These are phyloP conservation scores for Decorospora gaudefroyi DNA, from an alignment of 2,329 filamentous ascomycete species.

Conservation along the genomic window DNA sequence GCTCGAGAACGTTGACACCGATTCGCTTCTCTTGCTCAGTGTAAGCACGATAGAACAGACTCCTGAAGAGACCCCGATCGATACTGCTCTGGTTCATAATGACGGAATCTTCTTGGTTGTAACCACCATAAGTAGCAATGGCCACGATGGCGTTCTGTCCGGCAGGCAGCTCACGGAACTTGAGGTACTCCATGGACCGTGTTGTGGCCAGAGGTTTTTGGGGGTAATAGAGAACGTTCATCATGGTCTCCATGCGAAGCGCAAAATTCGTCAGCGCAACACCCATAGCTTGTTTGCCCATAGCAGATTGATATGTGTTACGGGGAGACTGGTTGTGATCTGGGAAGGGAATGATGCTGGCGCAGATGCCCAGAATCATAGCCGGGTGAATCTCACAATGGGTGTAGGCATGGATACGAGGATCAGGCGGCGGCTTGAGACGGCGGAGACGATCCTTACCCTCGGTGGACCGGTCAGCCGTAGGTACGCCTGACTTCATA, in stretches of 20 bases:
- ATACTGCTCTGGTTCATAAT: conserved; percentile 99
- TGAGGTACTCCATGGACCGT: conserved; percentile 96
- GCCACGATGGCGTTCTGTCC: conserved; percentile 98
- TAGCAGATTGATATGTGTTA: conserved; percentile 99
- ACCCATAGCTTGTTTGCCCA: conserved; percentile 99
- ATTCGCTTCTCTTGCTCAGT: conserved; percentile 96
- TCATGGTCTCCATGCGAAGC: conserved; percentile 98
- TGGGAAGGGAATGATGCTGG: conserved; percentile 98
- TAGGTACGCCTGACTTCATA: conserved; percentile 51
- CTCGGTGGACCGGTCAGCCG: conserved; percentile 54
- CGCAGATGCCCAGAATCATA: conserved; percentile 98
- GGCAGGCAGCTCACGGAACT: conserved; percentile 94
- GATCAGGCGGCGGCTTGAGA: conserved; percentile 85
- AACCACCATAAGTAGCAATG: conserved; percentile 95
- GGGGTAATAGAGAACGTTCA: conserved; percentile 97
- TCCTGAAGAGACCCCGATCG: conserved; percentile 94
- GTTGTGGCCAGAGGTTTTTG: conserved; percentile 97
- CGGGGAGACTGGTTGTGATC: conserved; percentile 98
- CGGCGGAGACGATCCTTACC: conserved; percentile 79
- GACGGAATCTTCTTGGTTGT: conserved; percentile 99
- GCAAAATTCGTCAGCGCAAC: conserved; percentile 98
- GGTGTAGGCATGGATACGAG: conserved; percentile 88
- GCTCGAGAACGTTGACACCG: conserved; percentile 87
- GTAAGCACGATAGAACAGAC: conserved; percentile 96
- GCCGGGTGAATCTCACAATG: conserved; percentile 99